Base-by-base conservation (phyloP, 495 filamentous ascomycete genomes). In the Penicillium ucsense region DNA sequence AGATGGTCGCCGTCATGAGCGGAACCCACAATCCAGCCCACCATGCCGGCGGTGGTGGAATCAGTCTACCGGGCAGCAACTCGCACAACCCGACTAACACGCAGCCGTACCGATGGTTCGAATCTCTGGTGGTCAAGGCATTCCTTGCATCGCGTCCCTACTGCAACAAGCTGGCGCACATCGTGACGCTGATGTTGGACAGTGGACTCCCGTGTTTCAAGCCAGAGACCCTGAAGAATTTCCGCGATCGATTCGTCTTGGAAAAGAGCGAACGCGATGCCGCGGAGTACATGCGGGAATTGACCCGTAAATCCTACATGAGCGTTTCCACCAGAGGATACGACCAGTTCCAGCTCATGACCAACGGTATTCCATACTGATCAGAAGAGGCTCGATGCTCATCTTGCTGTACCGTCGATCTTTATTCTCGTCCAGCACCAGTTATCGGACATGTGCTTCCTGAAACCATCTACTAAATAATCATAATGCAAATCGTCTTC, bases 1-100 rank as follows among this genome's bases (percentile, higher is more conserved):
- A 99, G 60, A 99, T 99, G 94, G 77, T 99, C 35, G 84, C 89
- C 10, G 94, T 99, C 47, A 99, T 99, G 91, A 90, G 94, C 29
- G 89, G 91, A 36, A 81, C 73, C 48, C 64, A 61, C 29, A 54
- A 66, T 38, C 79, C 73, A 44, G 63, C 68, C 29, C 52, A 60
- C 34, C 60, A 63, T 40, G 48, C 56, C 3, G 43, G 54, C 20
- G 53, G 61, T 33, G 55, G 61, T 3, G 59, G 60, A 20, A 50
- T 66, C 12, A 59, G 60, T 46, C 44, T 68, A 31, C 62, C 68
- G 0, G 67, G 65, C 28, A 61, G 51, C 8, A 57, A 64, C 42
- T 65, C 67, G 31, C 56, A 71, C 45, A 65, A 67, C 46, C 71
- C 72, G 2, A 84, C 81, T 0, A 81, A 79, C 29, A 86, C 91